Percentiles rank a stretch among this genome's conserved stretches.
Conservation (phyloP, 495 filamentous ascomycete species). For the Aspergillus nidulans region DNA sequence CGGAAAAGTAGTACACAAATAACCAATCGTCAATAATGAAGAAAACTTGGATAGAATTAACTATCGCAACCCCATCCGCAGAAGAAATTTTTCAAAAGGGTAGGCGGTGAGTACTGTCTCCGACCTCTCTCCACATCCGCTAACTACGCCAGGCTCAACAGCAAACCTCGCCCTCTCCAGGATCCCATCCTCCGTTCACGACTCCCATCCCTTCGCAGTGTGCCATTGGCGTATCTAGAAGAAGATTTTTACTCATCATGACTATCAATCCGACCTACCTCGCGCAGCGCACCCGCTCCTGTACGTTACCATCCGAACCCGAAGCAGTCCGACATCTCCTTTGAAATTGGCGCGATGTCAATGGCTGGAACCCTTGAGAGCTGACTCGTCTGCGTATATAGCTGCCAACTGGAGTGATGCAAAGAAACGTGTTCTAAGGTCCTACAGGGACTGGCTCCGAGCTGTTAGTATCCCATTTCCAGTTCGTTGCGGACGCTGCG, state of each 20-base stretch:
- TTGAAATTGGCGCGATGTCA: slow-evolving; percentile 27
- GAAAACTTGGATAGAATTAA: slow-evolving; percentile 3
- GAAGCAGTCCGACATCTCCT: slow-evolving; percentile 9
- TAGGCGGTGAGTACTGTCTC: slow-evolving; percentile 37
- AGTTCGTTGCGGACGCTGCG: neutral
- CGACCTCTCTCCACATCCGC: slow-evolving; percentile 26
- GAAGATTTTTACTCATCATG: slow-evolving; percentile 39
- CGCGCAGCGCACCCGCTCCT: slow-evolving; percentile 82
- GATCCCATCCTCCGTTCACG: slow-evolving; percentile 14
- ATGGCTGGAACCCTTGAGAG: slow-evolving; percentile 22
- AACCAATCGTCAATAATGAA: neutral
- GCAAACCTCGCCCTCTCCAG: slow-evolving; percentile 13
- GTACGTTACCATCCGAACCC: slow-evolving; percentile 52
- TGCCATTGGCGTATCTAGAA: slow-evolving; percentile 22
- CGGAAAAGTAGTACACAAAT: neutral
- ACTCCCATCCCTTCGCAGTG: slow-evolving; percentile 16
- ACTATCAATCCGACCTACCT: slow-evolving; percentile 91
- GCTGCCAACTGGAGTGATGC: slow-evolving; percentile 86
- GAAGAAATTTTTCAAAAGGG: slow-evolving; percentile 39
- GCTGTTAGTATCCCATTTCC: slow-evolving; percentile 59
- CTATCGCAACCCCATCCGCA: neutral
- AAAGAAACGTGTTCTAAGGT: slow-evolving; percentile 70
- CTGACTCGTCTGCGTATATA: slow-evolving; percentile 37
- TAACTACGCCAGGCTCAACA: slow-evolving; percentile 15
- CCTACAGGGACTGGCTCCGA: slow-evolving; percentile 92